Conservation (phyloP, 2,329 filamentous ascomycete species). For the Aspergillus candidus region DNA sequence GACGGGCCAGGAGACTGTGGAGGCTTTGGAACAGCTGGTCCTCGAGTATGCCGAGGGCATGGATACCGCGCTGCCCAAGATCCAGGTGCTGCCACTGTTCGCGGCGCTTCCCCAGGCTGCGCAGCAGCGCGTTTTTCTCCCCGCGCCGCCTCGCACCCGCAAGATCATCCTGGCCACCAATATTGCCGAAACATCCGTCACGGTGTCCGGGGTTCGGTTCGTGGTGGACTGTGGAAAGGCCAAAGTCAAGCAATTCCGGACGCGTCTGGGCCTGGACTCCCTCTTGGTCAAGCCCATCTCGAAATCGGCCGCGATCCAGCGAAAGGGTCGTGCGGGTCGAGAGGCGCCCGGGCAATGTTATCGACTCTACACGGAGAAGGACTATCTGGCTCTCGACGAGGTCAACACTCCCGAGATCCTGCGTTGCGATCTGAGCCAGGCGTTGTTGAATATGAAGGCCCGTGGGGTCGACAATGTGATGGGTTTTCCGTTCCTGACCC, state of each 20-base stretch:
- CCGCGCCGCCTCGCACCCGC: constrained; percentile 65
- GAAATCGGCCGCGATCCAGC: constrained; percentile 85
- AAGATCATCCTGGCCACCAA: constrained; percentile 93
- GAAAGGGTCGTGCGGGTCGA: constrained; percentile 85
- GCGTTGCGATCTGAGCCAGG: constrained; percentile 78
- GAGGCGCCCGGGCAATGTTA: constrained; percentile 88
- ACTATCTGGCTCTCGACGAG: constrained; percentile 64
- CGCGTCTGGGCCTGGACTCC: constrained; percentile 79
- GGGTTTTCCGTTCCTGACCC: constrained; percentile 77
- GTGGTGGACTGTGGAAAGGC: constrained; percentile 91
- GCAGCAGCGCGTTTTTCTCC: constrained; percentile 80
- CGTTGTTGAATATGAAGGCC: constrained; percentile 88
- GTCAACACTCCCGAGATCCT: constrained; percentile 83
- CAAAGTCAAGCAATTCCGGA: constrained; percentile 87
- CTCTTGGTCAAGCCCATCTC: constrained; percentile 86
- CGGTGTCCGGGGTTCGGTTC: constrained; percentile 83
- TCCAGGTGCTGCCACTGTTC: constrained; percentile 72
- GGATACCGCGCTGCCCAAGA: constrained; percentile 63
- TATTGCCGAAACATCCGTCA: constrained; percentile 97
- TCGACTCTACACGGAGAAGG: constrained; percentile 75
- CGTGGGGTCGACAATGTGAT: constrained; percentile 77
- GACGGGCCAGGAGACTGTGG: constrained; percentile 88
- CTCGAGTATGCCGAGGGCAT: constrained; percentile 72
- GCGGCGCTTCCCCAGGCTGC: constrained; percentile 81
- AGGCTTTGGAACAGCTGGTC: constrained; percentile 70